These are phyloP conservation scores for Saraca asoca DNA, from an alignment of 331 rosid genomes.

Conservation along the genomic window DNA sequence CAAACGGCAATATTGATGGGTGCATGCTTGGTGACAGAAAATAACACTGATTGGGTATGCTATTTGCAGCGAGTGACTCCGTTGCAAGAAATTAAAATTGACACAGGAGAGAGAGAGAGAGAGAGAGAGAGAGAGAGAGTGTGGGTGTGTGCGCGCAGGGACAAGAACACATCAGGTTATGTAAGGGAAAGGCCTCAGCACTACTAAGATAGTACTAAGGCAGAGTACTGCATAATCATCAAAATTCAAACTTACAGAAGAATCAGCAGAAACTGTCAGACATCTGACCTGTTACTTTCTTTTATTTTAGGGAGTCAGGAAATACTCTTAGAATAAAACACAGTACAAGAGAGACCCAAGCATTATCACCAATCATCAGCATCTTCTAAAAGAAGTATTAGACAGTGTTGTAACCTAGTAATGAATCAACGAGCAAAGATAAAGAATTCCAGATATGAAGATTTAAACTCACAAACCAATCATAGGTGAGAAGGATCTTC, in stretches of 20 bases:
- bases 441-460: not conserved
- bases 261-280: not conserved
- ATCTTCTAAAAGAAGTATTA: constrained; percentile 2
- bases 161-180: too few species aligned
- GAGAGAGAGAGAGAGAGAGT: not conserved
- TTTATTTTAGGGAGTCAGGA: too few species aligned
- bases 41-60: not conserved
- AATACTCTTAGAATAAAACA: too few species aligned
- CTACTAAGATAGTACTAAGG: too few species aligned
- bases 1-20: too few species aligned
- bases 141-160: too few species aligned
- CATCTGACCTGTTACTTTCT: not conserved
- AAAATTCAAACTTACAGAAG: not conserved
- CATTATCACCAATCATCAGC: constrained; percentile 3
- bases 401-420: not conserved
- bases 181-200: too few species aligned
- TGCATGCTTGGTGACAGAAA: not conserved
- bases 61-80: not conserved
- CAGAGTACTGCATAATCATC: not conserved
- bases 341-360: not conserved
- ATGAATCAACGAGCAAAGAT: not conserved
- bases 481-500: constrained; percentile 1
- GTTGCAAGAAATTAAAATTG: not conserved
- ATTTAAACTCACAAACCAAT: constrained; percentile 15
- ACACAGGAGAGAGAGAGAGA: not conserved